Conservation (phyloP, 2,329 filamentous ascomycete species). For the Arthroderma sp. region DNA sequence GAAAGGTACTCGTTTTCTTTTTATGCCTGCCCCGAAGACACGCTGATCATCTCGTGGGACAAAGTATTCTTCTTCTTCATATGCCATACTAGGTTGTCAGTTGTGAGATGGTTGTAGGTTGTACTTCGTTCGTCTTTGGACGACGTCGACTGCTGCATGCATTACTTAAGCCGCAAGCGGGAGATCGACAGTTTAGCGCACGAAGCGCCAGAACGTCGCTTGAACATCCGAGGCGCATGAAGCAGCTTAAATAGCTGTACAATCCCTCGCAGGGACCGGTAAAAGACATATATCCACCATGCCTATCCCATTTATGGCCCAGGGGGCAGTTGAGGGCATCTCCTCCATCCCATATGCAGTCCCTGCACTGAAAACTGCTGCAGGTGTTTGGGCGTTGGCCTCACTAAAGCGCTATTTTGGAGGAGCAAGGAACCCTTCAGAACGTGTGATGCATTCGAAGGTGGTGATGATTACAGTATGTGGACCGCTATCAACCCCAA, state of each 20-base stretch:
- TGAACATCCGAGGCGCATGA: neutral
- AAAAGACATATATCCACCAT: constrained; percentile 28
- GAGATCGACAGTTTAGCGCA: too few species aligned
- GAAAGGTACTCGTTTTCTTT: constrained; percentile 47
- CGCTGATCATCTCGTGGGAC: constrained; percentile 46
- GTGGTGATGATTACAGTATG: constrained; percentile 79
- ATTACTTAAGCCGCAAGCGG: too few species aligned
- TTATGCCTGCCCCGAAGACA: constrained; percentile 50
- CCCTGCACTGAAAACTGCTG: constrained; percentile 39
- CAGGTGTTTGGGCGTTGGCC: constrained; percentile 40
- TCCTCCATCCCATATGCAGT: constrained; percentile 41
- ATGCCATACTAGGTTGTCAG: constrained; percentile 12
- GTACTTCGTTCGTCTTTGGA: too few species aligned
- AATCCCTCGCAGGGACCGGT: neutral
- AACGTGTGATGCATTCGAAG: constrained; percentile 81
- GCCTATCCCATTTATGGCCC: constrained; percentile 47
- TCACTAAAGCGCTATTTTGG: constrained; percentile 62
- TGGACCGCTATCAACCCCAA: neutral
- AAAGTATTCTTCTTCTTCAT: constrained; percentile 42
- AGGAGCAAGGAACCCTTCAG: constrained; percentile 60
- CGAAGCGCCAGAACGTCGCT: too few species aligned
- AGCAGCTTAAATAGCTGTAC: neutral
- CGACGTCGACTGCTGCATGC: too few species aligned
- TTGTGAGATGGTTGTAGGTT: too few species aligned
- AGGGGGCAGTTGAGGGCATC: constrained; percentile 43